A percentile compares a stretch with the other conserved stretches of the same genome.
Conservation (phyloP, 192 early-diverging fungal genomes). For the Geranomyces variabilis region DNA sequence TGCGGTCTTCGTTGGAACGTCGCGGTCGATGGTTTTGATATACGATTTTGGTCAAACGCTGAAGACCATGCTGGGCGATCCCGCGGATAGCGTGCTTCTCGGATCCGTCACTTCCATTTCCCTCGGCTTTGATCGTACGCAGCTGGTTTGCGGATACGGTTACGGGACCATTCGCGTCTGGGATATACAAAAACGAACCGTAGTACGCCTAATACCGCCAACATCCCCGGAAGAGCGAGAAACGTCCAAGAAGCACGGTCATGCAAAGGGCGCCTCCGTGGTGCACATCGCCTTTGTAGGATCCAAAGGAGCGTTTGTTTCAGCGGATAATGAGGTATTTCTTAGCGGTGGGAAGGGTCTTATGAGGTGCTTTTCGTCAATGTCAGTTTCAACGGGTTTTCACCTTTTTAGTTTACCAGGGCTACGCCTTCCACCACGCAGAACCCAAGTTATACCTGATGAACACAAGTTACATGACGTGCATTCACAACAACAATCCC, state of each 20-base stretch:
- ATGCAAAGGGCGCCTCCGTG: constrained; percentile 40
- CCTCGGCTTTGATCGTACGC: constrained; percentile 40
- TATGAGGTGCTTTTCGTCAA: not conserved
- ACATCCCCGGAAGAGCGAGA: constrained; percentile 7
- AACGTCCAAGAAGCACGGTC: constrained; percentile 37
- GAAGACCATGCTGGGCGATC: constrained; percentile 38
- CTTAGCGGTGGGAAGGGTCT: not conserved
- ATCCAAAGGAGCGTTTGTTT: constrained; percentile 37
- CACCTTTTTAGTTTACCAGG: constrained; percentile 28
- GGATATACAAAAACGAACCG: constrained; percentile 43
- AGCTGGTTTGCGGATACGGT: constrained; percentile 45
- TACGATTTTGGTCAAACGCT: constrained; percentile 45
- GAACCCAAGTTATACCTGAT: constrained; percentile 27
- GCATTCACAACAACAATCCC: constrained; percentile 31
- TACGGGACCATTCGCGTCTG: constrained; percentile 47
- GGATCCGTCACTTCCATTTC: constrained; percentile 46
- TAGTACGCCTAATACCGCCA: constrained; percentile 37
- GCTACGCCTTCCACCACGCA: constrained; percentile 48
- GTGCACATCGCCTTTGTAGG: constrained; percentile 46
- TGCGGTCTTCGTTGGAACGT: constrained; percentile 46
- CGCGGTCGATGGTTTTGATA: constrained; percentile 37
- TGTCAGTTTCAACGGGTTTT: not conserved
- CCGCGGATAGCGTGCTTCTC: constrained; percentile 12
- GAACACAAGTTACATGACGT: constrained; percentile 22
- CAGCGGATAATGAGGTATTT: constrained; percentile 49